These are phyloP conservation scores for Alloteropsis semialata DNA, from an alignment of 176 grass and related monocot genomes.

Conservation along the genomic window DNA sequence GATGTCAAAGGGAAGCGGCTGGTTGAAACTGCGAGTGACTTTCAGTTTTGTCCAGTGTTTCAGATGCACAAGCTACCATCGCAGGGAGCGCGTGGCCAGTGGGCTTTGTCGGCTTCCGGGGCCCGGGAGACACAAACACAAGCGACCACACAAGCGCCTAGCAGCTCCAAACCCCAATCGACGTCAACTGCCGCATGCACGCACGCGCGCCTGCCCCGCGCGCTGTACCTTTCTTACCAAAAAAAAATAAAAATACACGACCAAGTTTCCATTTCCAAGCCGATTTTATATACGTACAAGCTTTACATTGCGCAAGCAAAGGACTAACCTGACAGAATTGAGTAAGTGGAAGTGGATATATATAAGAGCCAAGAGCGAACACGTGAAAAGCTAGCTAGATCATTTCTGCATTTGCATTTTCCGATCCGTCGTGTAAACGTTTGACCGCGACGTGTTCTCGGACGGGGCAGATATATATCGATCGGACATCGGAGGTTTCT, in stretches of 20 bases:
- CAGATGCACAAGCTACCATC: constrained; percentile 12
- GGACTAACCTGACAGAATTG: background rate
- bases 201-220: background rate
- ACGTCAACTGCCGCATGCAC: constrained; percentile 29
- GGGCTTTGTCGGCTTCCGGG: constrained; percentile 30
- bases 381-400: too few species aligned
- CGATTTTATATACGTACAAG: too few species aligned
- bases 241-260: background rate
- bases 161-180: constrained; percentile 1
- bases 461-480: background rate
- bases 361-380: background rate
- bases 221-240: constrained; percentile 7
- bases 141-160: constrained; percentile 19
- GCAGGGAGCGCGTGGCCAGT: background rate
- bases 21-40: background rate
- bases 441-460: constrained; percentile 25
- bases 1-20: background rate
- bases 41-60: background rate
- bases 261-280: background rate
- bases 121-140: constrained; percentile 15
- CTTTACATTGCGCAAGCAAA: background rate
- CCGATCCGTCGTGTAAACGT: background rate
- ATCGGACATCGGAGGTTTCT: constrained; percentile 22
- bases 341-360: background rate
- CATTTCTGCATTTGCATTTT: too few species aligned